A percentile compares a stretch with the other conserved stretches of the same genome.
Evolutionary conservation across 2,329 filamentous ascomycete genomes (phyloP).

Genomic region (Colletotrichum noveboracense): DNA sequence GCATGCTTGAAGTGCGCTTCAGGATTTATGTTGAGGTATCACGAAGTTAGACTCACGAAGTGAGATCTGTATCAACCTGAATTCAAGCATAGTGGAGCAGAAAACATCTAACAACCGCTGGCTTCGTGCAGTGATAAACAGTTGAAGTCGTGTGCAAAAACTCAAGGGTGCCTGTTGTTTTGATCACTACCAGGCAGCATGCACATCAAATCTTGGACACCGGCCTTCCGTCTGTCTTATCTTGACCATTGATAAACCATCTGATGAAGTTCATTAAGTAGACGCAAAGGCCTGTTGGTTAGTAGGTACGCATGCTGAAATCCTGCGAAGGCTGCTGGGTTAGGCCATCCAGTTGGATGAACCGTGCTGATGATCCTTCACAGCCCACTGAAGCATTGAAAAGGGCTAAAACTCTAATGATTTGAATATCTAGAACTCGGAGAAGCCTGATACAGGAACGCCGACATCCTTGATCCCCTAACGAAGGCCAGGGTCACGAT

Average conservation of each 20-base stretch:
- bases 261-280: neutral
- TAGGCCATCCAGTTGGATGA: neutral
- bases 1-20: too few species aligned
- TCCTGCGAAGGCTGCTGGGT: neutral
- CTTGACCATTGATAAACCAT: neutral
- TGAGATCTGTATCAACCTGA: too few species aligned
- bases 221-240: too few species aligned
- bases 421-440: accelerated
- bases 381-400: neutral
- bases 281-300: neutral
- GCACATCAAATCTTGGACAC: too few species aligned
- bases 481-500: neutral
- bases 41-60: too few species aligned
- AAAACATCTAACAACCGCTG: too few species aligned
- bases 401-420: accelerated
- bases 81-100: too few species aligned
- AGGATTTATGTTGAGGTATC: too few species aligned
- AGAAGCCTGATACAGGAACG: neutral
- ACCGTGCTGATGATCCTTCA: neutral
- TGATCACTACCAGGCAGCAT: neutral
- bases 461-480: neutral
- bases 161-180: neutral
- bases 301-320: accelerated
- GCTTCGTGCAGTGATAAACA: neutral
- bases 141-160: accelerated